Base-by-base conservation (phyloP, 2,329 filamentous ascomycete species). In the Colletotrichum sp. region DNA sequence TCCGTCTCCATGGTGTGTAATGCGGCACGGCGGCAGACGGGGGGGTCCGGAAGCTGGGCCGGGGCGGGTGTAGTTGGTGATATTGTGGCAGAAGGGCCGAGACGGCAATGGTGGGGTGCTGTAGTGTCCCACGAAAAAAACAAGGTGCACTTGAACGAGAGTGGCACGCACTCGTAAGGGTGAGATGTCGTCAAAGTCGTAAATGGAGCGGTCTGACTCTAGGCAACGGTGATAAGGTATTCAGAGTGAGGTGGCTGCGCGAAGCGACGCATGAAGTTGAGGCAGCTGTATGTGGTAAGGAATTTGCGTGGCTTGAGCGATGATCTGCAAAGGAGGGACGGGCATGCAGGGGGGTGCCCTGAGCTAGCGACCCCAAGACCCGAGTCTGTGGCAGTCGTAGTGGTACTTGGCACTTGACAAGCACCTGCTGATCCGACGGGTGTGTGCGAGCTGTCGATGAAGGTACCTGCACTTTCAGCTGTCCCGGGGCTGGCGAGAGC, bases 1-100 rank as follows among this genome's bases (percentile, higher is more conserved):
- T 85, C 80, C 8, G 76, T 71, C 36, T 75, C 65, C 73, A 68
- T 62, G 76, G 76, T 68, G 52, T 57, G 65, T 59, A 30, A 26
- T 75, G 10, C 65, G 64, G 4, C 44, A 52, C 32, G 76, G 18
- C 60, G 70, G n/a, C 12, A 18, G 24, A 30, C 32, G 44, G 16
- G 26, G 26, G n/a, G 6, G 30, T 22, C 12, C n/a, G 44, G 44
- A 36, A 28, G 22, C 10, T 22, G 12, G 52, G 52, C 48, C 32
- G 28, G 70, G 32, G 22, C n/a, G 32, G 62, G 9, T 10, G 34
- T 28, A 8, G 62, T 64, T 39, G 62, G 16, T 63, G 62, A 64
- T 64, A 64, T 44, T 9, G 62, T 18, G 62, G 36, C 34, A 26
- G n/a, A 39, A 69, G 39, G 32, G 71, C 36, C 24, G 62, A 63